Percentiles rank a stretch among this genome's conserved stretches.
phyloP scores from a whole-genome alignment of 345 rosid species.

The Kandelia obovata region DNA sequence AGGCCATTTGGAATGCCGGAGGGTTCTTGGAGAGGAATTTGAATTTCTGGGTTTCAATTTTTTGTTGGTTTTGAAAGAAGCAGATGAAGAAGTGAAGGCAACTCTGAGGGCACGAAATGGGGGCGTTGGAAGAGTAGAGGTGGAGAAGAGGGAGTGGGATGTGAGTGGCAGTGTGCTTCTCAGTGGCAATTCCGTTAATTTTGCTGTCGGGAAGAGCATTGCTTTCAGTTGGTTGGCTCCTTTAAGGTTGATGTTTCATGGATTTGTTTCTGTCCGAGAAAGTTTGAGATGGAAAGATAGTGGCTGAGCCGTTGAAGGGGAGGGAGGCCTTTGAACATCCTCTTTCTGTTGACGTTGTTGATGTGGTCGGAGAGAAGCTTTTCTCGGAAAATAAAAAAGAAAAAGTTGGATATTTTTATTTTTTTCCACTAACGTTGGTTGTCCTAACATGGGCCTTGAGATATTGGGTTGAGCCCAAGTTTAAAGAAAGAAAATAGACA shows the following conservation, averaged over 20 bases:
- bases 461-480: too few relatives aligned
- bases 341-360: too few relatives aligned
- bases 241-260: conserved; percentile 16
- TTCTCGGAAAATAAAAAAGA: too few relatives aligned
- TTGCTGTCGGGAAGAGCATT: conserved; percentile 54
- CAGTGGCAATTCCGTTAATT: conserved; percentile 68
- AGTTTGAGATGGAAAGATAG: conserved; percentile 12
- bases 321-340: too few relatives aligned
- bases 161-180: conserved; percentile 49
- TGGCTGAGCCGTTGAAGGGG: too few relatives aligned
- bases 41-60: conserved; percentile 28
- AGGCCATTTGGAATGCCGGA: conserved; percentile 50
- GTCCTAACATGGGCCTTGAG: too few relatives aligned
- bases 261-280: conserved; percentile 10
- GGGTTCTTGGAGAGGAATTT: conserved; percentile 30
- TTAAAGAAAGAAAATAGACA: too few relatives aligned
- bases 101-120: conserved; percentile 26
- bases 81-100: conserved; percentile 32
- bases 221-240: not conserved
- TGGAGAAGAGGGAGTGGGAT: conserved; percentile 41
- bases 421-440: too few relatives aligned
- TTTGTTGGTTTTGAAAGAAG: conserved; percentile 32
- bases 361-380: too few relatives aligned
- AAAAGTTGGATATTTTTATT: too few relatives aligned
- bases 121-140: conserved; percentile 31